These are phyloP conservation scores for Tympanopsis confertula DNA, from an alignment of 2,329 filamentous ascomycete species.

Conservation along the genomic window DNA sequence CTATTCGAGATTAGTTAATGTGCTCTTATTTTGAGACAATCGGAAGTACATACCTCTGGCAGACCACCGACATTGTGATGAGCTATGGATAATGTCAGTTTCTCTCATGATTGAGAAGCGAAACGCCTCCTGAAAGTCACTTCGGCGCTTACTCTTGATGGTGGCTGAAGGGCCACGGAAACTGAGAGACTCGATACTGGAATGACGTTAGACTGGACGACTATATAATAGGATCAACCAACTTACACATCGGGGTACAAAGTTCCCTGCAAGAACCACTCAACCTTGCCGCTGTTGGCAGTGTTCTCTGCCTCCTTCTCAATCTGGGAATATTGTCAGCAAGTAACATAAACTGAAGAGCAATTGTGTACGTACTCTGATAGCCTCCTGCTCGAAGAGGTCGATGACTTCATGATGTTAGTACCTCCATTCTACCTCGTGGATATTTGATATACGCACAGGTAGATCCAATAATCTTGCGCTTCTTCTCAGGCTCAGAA, in stretches of 20 bases:
- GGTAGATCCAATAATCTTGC: conserved; percentile 77
- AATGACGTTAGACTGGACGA: conserved; percentile 2
- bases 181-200: conserved; percentile 32
- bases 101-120: background rate
- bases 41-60: no score
- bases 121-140: background rate
- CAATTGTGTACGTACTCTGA: conserved; percentile 16
- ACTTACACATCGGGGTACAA: conserved; percentile 42
- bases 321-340: conserved; percentile 49
- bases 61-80: conserved; percentile 33
- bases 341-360: no score
- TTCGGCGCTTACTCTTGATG: conserved; percentile 27
- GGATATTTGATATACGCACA: conserved; percentile 13
- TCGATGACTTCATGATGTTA: conserved; percentile 58
- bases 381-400: conserved; percentile 69
- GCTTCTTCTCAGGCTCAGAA: conserved; percentile 70
- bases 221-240: background rate
- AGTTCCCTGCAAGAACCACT: conserved; percentile 81
- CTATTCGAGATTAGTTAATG: conserved; percentile 4
- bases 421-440: conserved; percentile 3
- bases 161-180: conserved; percentile 36
- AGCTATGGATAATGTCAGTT: conserved; percentile 11
- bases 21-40: conserved; percentile 4
- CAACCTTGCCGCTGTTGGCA: conserved; percentile 59
- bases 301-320: conserved; percentile 60